These are phyloP conservation scores for Ormosia semicastrata DNA, from an alignment of 306 rosid genomes.

Conservation along the genomic window DNA sequence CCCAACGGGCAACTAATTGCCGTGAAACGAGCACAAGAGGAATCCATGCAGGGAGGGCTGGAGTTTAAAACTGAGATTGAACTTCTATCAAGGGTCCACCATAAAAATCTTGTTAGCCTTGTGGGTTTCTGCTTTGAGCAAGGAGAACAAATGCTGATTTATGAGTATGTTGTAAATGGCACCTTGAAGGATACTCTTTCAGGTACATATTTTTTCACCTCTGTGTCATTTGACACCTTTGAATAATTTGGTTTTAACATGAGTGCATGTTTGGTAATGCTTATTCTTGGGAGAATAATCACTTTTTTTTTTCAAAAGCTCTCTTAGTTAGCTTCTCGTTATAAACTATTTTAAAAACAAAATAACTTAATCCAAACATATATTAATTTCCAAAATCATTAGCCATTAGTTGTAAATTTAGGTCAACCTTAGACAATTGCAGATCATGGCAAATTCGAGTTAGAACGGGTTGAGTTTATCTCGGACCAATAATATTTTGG, in stretches of 20 bases:
- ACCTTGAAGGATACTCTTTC: constrained; percentile 54
- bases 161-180: constrained; percentile 72
- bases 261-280: no score
- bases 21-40: constrained; percentile 57
- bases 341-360: no score
- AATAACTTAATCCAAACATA: no score
- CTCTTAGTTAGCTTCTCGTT: no score
- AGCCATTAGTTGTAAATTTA: no score
- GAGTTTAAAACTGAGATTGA: constrained; percentile 85
- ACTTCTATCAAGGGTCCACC: constrained; percentile 85
- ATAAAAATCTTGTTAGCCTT: constrained; percentile 71
- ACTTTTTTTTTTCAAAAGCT: no score
- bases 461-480: no score
- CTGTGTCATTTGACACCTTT: not conserved
- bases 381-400: no score
- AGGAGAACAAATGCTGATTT: constrained; percentile 80
- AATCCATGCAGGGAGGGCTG: constrained; percentile 59
- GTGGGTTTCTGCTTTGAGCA: constrained; percentile 67
- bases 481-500: no score
- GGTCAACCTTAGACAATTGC: no score
- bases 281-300: no score
- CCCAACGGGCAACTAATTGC: constrained; percentile 60
- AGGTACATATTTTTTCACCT: constrained; percentile 39
- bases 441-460: no score
- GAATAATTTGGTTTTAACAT: not conserved